Conservation (phyloP, 192 early-diverging fungal genomes). For the Backusella morwellensis region DNA sequence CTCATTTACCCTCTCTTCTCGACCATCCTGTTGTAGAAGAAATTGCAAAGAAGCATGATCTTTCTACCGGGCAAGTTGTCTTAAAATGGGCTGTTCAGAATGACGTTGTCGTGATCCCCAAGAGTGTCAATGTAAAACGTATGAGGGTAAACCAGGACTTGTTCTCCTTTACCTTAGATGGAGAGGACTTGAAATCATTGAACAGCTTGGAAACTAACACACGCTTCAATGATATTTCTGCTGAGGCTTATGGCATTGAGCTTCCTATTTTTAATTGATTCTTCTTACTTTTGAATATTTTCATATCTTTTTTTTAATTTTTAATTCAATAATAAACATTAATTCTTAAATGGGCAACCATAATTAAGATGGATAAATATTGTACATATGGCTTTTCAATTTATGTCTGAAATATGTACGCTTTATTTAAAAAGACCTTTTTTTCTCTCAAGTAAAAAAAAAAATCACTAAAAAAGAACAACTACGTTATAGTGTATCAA, state of each 20-base stretch:
- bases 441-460: no score
- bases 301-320: not conserved
- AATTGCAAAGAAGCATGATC: slow-evolving; percentile 51
- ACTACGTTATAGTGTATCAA: no score
- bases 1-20: slow-evolving; percentile 42
- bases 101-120: slow-evolving; percentile 65
- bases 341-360: no score
- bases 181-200: slow-evolving; percentile 48
- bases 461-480: no score
- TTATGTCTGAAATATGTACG: no score
- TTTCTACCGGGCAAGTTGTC: slow-evolving; percentile 56
- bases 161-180: slow-evolving; percentile 41
- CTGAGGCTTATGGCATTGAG: slow-evolving; percentile 35
- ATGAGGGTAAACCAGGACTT: slow-evolving; percentile 54
- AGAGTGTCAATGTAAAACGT: slow-evolving; percentile 52
- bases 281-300: not conserved
- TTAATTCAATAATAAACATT: no score
- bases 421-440: no score
- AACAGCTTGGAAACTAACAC: slow-evolving; percentile 40
- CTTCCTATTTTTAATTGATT: slow-evolving; percentile 44
- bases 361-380: no score
- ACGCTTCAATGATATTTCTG: slow-evolving; percentile 44
- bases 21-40: slow-evolving; percentile 42
- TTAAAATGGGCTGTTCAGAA: slow-evolving; percentile 64
- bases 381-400: no score